phyloP scores from a whole-genome alignment of 2,329 filamentous ascomycete genomes.

The Mollisiaceae sp. region DNA sequence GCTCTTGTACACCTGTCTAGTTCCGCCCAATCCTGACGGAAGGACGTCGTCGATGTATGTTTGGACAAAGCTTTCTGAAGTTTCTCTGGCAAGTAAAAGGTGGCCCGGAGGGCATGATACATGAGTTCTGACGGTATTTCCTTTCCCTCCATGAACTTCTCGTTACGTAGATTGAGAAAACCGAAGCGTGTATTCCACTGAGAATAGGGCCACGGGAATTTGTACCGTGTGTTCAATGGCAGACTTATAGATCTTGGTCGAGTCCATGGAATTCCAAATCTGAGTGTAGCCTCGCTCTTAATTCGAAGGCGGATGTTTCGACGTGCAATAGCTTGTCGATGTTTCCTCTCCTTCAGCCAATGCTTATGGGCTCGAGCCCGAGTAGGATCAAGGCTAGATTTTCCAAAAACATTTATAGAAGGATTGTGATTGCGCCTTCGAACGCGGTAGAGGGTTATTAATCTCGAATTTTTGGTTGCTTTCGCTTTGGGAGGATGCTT shows the following conservation, averaged over 20 bases:
- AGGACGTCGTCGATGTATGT: constrained; percentile 10
- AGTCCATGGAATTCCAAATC: not conserved
- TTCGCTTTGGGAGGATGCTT: not conserved
- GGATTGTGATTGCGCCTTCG: not conserved
- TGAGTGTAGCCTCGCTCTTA: not conserved
- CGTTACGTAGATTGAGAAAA: constrained; percentile 19
- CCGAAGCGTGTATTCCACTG: constrained; percentile 27
- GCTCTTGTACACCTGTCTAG: not conserved
- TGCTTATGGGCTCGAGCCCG: not conserved
- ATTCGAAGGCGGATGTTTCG: not conserved
- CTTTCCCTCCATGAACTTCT: constrained; percentile 5
- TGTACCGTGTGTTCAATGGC: constrained; percentile 4
- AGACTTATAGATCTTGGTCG: constrained; percentile 18
- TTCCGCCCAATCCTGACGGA: constrained; percentile 21
- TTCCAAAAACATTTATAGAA: not conserved
- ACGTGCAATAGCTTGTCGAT: not conserved
- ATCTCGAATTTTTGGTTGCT: not conserved
- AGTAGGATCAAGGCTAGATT: not conserved
- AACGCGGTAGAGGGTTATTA: not conserved
- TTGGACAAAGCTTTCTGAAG: constrained; percentile 5
- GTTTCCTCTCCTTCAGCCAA: not conserved
- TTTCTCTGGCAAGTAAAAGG: not conserved
- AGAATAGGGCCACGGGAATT: not conserved
- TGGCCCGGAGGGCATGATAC: not conserved
- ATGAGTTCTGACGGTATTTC: not conserved